Conservation (phyloP, 345 rosid species). For the Limnanthes douglasii region DNA sequence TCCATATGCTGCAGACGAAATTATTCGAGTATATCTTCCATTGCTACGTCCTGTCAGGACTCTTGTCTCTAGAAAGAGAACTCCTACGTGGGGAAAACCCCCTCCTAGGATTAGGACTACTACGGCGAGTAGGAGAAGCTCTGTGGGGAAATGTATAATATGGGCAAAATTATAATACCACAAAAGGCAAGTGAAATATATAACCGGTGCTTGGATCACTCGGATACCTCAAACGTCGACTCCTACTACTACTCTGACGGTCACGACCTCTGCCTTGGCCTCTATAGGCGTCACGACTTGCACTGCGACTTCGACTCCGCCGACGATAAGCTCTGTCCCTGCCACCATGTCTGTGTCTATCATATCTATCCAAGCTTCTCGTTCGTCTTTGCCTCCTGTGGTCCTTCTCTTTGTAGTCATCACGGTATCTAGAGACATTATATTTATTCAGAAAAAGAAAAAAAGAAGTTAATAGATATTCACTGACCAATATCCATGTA, state of each 20-base stretch:
- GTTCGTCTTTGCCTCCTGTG: constrained; percentile 24
- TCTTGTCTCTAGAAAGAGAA: constrained; percentile 12
- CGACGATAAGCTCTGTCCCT: constrained; percentile 19
- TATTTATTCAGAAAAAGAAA: too few species aligned
- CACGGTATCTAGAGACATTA: too few species aligned
- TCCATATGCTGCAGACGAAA: constrained; percentile 16
- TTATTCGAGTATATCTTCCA: constrained; percentile 15
- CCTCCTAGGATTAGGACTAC: constrained; percentile 17
- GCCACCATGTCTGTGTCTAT: constrained; percentile 21
- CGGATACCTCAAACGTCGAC: constrained; percentile 18
- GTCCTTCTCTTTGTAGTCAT: constrained; percentile 17
- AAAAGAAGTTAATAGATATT: too few species aligned
- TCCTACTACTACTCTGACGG: constrained; percentile 14
- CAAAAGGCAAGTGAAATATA: background rate
- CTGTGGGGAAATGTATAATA: constrained; percentile 1
- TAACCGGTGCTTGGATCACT: background rate
- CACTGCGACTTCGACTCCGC: constrained; percentile 24
- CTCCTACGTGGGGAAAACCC: constrained; percentile 12
- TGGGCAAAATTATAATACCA: background rate
- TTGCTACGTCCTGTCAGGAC: constrained; percentile 17
- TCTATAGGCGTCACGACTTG: constrained; percentile 15
- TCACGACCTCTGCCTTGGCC: constrained; percentile 18
- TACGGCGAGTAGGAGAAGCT: constrained; percentile 18
- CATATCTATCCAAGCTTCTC: constrained; percentile 20
- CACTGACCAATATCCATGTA: too few species aligned